These are phyloP conservation scores for Allantophomopsis lycopodina DNA, from an alignment of 2,329 filamentous ascomycete species.

Conservation along the genomic window DNA sequence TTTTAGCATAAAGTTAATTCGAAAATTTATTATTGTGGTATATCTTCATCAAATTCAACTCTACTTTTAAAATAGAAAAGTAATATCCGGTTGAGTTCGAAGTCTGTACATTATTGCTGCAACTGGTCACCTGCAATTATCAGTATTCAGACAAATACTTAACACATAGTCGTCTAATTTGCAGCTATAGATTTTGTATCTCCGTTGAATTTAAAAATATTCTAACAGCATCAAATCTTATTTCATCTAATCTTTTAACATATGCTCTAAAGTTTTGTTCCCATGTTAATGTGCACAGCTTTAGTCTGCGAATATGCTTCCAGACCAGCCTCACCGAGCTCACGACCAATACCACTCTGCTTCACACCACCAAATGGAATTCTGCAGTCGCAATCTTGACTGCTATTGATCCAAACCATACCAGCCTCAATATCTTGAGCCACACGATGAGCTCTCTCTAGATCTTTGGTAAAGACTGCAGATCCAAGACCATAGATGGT, in stretches of 20 bases:
- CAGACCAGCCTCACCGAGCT: slow-evolving; percentile 29
- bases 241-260: slow-evolving; percentile 17
- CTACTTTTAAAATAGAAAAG: too few species aligned
- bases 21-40: too few species aligned
- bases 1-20: too few species aligned
- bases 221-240: too few species aligned
- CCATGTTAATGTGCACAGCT: slow-evolving; percentile 24
- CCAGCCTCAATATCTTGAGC: slow-evolving; percentile 41
- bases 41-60: too few species aligned
- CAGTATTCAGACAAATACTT: too few species aligned
- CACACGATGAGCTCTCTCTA: slow-evolving; percentile 26
- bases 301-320: slow-evolving; percentile 26
- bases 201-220: too few species aligned
- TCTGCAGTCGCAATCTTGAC: slow-evolving; percentile 22
- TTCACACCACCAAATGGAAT: slow-evolving; percentile 46
- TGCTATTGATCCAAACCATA: slow-evolving; percentile 29
- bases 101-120: too few species aligned
- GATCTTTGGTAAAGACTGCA: slow-evolving; percentile 40
- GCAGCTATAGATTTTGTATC: too few species aligned
- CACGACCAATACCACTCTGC: slow-evolving; percentile 41
- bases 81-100: too few species aligned
- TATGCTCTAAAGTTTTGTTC: slow-evolving; percentile 14
- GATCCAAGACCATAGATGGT: slow-evolving; percentile 39
- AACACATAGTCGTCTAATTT: too few species aligned
- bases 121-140: too few species aligned